Evolutionary conservation across 2,329 filamentous ascomycete genomes (phyloP).

Genomic region (Phaeosphaeria sp.): DNA sequence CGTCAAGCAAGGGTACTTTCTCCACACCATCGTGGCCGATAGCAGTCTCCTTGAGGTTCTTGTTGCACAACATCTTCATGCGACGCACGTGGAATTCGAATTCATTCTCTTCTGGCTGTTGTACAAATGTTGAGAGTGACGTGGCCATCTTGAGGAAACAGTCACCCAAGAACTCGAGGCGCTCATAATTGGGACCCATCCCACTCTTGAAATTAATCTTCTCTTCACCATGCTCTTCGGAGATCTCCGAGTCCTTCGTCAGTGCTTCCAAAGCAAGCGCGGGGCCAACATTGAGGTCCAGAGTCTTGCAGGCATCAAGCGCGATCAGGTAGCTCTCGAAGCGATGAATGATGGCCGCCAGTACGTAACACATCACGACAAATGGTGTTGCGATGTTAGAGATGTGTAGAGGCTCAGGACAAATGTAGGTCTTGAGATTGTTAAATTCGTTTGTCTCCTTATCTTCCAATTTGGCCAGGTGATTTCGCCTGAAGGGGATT

Average conservation of each 20-base stretch:
- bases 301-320: conserved; percentile 71
- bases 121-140: conserved; percentile 82
- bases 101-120: conserved; percentile 78
- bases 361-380: conserved; percentile 75
- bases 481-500: conserved; percentile 79
- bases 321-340: conserved; percentile 83
- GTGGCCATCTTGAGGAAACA: conserved; percentile 96
- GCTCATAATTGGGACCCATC: conserved; percentile 95
- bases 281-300: conserved; percentile 70
- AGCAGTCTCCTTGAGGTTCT: conserved; percentile 83
- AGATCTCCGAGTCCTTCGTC: conserved; percentile 90
- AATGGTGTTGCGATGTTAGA: conserved; percentile 73
- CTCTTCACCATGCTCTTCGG: conserved; percentile 71
- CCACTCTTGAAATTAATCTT: conserved; percentile 78
- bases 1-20: conserved; percentile 45
- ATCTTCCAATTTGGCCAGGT: conserved; percentile 68
- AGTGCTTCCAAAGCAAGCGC: conserved; percentile 83
- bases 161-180: conserved; percentile 91
- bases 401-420: conserved; percentile 77
- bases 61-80: conserved; percentile 91
- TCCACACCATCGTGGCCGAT: conserved; percentile 51
- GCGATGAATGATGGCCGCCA: conserved; percentile 85
- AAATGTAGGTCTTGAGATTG: conserved; percentile 67
- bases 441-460: conserved; percentile 60
- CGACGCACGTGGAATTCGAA: conserved; percentile 88